Evolutionary conservation across 805 yeast species (phyloP).

Genomic region (Yamadazyma sp.): DNA sequence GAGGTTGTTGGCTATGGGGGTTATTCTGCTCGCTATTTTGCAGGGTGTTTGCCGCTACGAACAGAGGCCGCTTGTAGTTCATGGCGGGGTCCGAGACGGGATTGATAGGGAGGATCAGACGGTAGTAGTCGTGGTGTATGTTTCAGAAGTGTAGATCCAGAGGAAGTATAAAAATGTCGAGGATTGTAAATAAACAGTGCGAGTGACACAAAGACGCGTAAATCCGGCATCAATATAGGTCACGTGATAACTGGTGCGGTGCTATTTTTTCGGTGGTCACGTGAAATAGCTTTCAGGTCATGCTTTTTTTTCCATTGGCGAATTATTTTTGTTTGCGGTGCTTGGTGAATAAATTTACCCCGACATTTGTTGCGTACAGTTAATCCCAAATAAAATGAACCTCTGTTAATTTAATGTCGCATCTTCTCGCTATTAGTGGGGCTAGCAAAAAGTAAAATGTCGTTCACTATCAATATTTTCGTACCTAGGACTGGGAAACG

Average conservation of each 20-base stretch:
- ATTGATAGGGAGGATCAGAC: background rate
- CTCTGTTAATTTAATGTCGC: constrained; percentile 1
- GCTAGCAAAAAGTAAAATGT: constrained; percentile 1
- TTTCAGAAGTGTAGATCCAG: too few relatives aligned
- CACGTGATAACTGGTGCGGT: too few relatives aligned
- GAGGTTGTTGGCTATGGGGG: constrained; percentile 11
- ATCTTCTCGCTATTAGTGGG: background rate
- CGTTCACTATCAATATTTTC: background rate
- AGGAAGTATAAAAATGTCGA: too few relatives aligned
- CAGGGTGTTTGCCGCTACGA: constrained; percentile 18
- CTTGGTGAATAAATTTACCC: too few relatives aligned
- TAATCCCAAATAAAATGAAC: constrained; percentile 5
- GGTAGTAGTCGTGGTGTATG: too few relatives aligned
- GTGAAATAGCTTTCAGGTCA: too few relatives aligned
- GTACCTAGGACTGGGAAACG: background rate
- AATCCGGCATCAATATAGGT: too few relatives aligned
- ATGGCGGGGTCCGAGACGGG: constrained; percentile 7
- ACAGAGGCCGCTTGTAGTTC: constrained; percentile 26
- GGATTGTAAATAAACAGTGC: constrained; percentile 7
- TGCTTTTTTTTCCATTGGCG: too few relatives aligned
- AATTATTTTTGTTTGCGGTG: too few relatives aligned
- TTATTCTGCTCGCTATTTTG: too few relatives aligned
- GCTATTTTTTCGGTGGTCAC: too few relatives aligned
- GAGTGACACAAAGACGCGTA: constrained; percentile 1
- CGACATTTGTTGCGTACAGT: too few relatives aligned